Percentiles rank a stretch among this genome's conserved stretches.
phyloP scores from a whole-genome alignment of 2,329 filamentous ascomycete species.

The Paecilomyces dactylethromorphus region DNA sequence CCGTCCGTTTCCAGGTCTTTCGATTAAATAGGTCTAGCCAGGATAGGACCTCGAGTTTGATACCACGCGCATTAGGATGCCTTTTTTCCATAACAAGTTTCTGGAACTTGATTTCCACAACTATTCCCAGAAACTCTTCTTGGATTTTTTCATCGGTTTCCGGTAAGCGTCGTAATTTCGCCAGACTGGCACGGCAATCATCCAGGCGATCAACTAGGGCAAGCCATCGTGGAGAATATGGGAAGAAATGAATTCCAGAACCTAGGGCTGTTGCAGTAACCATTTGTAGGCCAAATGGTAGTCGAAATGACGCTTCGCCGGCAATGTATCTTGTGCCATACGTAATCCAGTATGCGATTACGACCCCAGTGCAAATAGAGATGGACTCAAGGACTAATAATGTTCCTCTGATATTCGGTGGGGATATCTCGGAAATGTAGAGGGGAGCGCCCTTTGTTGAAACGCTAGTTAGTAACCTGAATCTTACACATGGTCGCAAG shows the following conservation, averaged over 20 bases:
- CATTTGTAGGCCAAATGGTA: conserved; percentile 39
- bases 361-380: neutral
- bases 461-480: neutral
- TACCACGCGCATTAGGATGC: neutral
- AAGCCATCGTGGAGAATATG: conserved; percentile 38
- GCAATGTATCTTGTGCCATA: neutral
- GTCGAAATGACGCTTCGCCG: neutral
- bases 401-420: neutral
- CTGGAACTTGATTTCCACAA: neutral
- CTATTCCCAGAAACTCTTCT: conserved; percentile 28
- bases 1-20: neutral
- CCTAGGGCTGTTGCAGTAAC: conserved; percentile 34
- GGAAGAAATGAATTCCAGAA: conserved; percentile 37
- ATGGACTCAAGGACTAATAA: conserved; percentile 8
- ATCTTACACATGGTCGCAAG: neutral
- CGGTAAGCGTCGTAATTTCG: conserved; percentile 38
- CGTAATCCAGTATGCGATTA: conserved; percentile 1
- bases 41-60: neutral
- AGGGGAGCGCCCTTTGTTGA: neutral
- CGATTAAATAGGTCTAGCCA: neutral
- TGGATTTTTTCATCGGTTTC: conserved; percentile 36
- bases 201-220: conserved; percentile 30
- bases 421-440: neutral
- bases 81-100: conserved; percentile 1
- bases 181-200: conserved; percentile 30